These are phyloP conservation scores for Phaseolus coccineus DNA, from an alignment of 331 rosid species.

Conservation along the genomic window DNA sequence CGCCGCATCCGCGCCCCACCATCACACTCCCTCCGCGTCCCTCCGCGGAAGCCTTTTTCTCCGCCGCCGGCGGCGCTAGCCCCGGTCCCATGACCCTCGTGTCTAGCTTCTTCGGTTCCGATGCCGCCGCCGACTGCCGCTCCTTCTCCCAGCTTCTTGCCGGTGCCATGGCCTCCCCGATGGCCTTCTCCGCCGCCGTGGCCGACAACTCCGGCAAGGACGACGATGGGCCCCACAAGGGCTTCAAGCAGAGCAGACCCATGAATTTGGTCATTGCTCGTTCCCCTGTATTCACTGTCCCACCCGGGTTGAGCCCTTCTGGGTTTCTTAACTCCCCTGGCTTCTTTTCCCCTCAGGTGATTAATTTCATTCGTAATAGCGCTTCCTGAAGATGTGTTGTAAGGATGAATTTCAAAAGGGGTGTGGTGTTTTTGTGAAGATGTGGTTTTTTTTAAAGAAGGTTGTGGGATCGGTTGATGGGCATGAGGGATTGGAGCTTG, in stretches of 20 bases:
- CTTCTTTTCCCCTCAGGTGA: conserved; percentile 89
- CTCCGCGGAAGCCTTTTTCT: conserved; percentile 77
- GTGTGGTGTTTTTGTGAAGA: conserved; percentile 16
- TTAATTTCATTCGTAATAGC: neutral
- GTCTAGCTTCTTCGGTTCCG: conserved; percentile 73
- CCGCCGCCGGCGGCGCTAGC: conserved; percentile 71
- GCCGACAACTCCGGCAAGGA: conserved; percentile 49
- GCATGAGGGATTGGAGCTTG: neutral
- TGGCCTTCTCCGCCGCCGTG: conserved; percentile 45
- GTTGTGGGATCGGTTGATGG: conserved; percentile 1
- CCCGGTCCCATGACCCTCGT: conserved; percentile 99
- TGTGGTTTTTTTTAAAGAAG: conserved; percentile 27
- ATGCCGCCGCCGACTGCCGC: conserved; percentile 61
- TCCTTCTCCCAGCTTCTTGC: conserved; percentile 98
- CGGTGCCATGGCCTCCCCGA: conserved; percentile 98
- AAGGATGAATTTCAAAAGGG: conserved; percentile 14
- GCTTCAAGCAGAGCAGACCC: conserved; percentile 87
- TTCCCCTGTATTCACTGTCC: conserved; percentile 77
- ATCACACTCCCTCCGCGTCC: conserved; percentile 92
- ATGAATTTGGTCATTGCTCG: conserved; percentile 80
- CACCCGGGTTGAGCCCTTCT: conserved; percentile 90
- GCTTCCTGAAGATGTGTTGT: neutral
- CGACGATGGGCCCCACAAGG: conserved; percentile 58
- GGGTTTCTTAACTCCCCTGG: conserved; percentile 93
- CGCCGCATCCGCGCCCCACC: conserved; percentile 64